Conservation (phyloP, 805 yeast genomes). For the Ogataea pilisensis region DNA sequence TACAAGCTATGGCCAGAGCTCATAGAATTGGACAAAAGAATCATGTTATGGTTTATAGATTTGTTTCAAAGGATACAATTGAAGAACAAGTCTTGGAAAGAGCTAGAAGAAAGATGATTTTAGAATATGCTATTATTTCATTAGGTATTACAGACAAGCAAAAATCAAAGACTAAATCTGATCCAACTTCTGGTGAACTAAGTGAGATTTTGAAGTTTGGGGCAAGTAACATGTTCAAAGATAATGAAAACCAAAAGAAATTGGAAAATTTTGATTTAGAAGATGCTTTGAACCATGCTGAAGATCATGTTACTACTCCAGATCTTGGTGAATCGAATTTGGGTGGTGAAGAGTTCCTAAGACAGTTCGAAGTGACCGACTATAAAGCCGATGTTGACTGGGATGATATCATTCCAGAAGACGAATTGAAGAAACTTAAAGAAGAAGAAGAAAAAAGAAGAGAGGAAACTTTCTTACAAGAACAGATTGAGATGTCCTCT, state of each 20-base stretch:
- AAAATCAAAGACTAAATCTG: slow-evolving; percentile 53
- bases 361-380: slow-evolving; percentile 97
- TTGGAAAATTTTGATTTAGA: slow-evolving; percentile 92
- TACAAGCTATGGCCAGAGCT: slow-evolving; percentile 99
- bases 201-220: slow-evolving; percentile 95
- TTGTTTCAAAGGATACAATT: slow-evolving; percentile 97
- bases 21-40: slow-evolving; percentile 99
- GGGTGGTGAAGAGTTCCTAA: slow-evolving; percentile 96
- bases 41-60: slow-evolving; percentile 95
- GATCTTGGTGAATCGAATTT: slow-evolving; percentile 95
- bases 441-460: slow-evolving; percentile 84
- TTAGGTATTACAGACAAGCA: slow-evolving; percentile 83
- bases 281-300: slow-evolving; percentile 94
- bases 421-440: slow-evolving; percentile 81
- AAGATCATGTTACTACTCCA: slow-evolving; percentile 94
- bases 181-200: slow-evolving; percentile 80
- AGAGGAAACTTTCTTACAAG: slow-evolving; percentile 83
- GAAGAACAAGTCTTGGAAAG: slow-evolving; percentile 97
- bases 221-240: slow-evolving; percentile 97
- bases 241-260: slow-evolving; percentile 89
- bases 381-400: slow-evolving; percentile 97
- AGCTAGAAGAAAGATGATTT: slow-evolving; percentile 96
- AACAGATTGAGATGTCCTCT: slow-evolving; percentile 83
- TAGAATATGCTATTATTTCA: slow-evolving; percentile 96
- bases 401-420: slow-evolving; percentile 98